Evolutionary conservation across 768 basidiomycete genomes (phyloP), one percentile per base, ranked within the genome.

Genomic region (Galerina sulciceps): DNA sequence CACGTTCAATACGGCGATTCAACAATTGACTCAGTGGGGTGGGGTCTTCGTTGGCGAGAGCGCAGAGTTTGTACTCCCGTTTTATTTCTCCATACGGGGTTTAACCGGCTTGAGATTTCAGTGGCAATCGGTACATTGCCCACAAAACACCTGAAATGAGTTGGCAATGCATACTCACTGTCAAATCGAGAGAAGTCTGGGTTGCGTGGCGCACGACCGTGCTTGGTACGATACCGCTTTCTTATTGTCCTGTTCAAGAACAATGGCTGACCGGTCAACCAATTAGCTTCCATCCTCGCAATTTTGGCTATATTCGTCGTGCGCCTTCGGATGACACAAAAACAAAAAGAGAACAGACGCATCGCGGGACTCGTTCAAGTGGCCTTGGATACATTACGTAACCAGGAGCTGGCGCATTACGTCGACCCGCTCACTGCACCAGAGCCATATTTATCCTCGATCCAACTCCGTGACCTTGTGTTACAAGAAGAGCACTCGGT

Each of bases 391-490:
- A 85, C 87, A 15, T 80, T 95, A 70, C 88, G 86, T 67, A 88
- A 89, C 65, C 91, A 94, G 72, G 94, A 94, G 69, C 76, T 90
- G 56, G 86, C 86, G 3, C 86, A 96, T 73, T 85, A 94, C 71
- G 84, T 85, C 64, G 93, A 94, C 70, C 92, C 93, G 13, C 84
- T 91, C 62, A 85, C 80, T 57, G 80, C 84, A 37, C 85, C 92
- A 8, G 81, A 86, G 42, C 86, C 91, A 8, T 93, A 89, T 79
- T 73, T 96, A 61, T 90, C 93, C 11, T 92, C 93, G 22, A 76
- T 93, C 50, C 94, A 95, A 69, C 83, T 97, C 44, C 90, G 95
- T 55, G 94, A 97, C 74, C 79, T 91, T 53, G 82, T 96, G 41
- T 76, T 97, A 34, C 88, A 90, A 66, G 85, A 90, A 58, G 89